Evolutionary conservation across 2,329 filamentous ascomycete genomes (phyloP).

Genomic region (Stagonosporopsis chrysanthemi): DNA sequence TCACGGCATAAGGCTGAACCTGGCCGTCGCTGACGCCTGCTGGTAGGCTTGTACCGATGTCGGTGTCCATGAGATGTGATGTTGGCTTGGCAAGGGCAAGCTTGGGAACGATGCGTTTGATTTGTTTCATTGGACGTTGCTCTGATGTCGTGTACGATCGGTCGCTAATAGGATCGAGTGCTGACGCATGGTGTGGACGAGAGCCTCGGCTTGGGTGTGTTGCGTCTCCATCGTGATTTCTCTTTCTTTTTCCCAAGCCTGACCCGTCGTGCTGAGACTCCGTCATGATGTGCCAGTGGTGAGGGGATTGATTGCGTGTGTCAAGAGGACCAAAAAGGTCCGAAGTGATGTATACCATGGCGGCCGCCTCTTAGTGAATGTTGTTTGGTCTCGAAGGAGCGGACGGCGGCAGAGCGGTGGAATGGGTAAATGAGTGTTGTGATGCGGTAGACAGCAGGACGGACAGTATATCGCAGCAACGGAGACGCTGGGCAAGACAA

Average conservation of each 20-base stretch:
- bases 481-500: conserved; percentile 3
- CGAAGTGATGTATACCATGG: conserved; percentile 49
- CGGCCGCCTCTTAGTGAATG: conserved; percentile 18
- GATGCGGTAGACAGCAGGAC: neutral
- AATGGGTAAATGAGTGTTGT: neutral
- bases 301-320: conserved; percentile 17
- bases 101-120: conserved; percentile 36
- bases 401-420: conserved; percentile 20
- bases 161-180: conserved; percentile 26
- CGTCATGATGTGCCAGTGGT: conserved; percentile 30
- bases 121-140: conserved; percentile 42
- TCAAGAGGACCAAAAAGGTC: conserved; percentile 41
- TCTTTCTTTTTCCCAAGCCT: conserved; percentile 44
- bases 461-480: neutral
- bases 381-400: conserved; percentile 16
- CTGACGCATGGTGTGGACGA: conserved; percentile 15
- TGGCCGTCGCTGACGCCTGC: neutral
- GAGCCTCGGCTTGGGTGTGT: conserved; percentile 2
- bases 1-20: conserved; percentile 16
- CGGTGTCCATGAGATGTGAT: conserved; percentile 46
- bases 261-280: conserved; percentile 25
- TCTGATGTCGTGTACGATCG: conserved; percentile 28
- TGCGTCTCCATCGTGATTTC: conserved; percentile 25
- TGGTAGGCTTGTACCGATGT: conserved; percentile 14
- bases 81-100: conserved; percentile 34